A percentile compares a stretch with the other conserved stretches of the same genome.
phyloP scores from a whole-genome alignment of 352 stramenopile species.

The Achlya hypogyna region DNA sequence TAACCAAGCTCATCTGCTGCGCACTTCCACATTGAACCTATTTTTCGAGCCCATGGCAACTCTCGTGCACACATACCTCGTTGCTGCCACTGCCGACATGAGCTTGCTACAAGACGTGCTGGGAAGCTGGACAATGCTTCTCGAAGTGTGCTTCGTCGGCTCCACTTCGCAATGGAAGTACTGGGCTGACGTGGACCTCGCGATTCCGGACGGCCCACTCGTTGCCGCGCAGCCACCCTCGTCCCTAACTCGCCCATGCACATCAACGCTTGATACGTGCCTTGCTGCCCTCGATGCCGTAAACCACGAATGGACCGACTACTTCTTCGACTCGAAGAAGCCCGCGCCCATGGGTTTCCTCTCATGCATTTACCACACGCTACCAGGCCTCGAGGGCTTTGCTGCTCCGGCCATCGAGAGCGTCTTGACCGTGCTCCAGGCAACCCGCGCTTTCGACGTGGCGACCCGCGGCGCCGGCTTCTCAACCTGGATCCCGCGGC shows the following conservation, averaged over 20 bases:
- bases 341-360: neutral
- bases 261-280: neutral
- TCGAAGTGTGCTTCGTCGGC: slow-evolving; percentile 17
- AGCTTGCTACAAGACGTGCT: neutral
- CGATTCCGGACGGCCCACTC: neutral
- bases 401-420: neutral
- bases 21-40: neutral
- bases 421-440: neutral
- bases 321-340: neutral
- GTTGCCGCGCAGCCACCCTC: too few species aligned
- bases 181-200: neutral
- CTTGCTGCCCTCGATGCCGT: neutral
- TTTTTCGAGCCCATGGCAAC: neutral
- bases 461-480: neutral
- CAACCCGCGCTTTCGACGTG: neutral
- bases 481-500: neutral
- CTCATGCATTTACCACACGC: neutral
- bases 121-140: neutral
- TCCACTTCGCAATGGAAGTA: neutral
- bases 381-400: neutral
- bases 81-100: neutral
- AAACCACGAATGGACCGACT: slow-evolving; percentile 11
- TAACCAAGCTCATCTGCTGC: slow-evolving; percentile 13
- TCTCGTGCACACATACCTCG: neutral
- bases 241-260: neutral